Evolutionary conservation across 1,284 basidiomycete species (phyloP).

Genomic region (Mycosarcoma mackinlayi): DNA sequence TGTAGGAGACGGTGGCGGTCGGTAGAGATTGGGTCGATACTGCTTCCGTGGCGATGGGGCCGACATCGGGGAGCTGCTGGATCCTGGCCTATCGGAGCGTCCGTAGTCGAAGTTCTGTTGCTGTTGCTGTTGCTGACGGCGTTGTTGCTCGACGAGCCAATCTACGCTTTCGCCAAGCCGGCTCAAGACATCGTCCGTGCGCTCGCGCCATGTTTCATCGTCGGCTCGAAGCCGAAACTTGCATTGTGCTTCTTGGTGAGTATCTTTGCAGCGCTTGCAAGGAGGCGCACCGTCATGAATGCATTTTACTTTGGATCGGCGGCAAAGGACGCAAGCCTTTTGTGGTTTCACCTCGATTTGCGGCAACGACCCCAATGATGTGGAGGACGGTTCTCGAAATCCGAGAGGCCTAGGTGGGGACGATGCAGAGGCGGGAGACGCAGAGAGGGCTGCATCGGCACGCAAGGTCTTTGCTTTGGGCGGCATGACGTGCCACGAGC

Average conservation of each 20-base stretch:
- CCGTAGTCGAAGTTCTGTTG: constrained; percentile 7
- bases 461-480: constrained; percentile 22
- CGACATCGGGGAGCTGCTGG: constrained; percentile 25
- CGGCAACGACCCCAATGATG: constrained; percentile 25
- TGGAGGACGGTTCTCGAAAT: constrained; percentile 13
- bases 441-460: constrained; percentile 15
- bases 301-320: constrained; percentile 59
- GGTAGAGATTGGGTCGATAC: constrained; percentile 11
- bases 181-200: constrained; percentile 55
- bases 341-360: constrained; percentile 55
- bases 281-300: constrained; percentile 59
- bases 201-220: constrained; percentile 58
- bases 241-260: constrained; percentile 54
- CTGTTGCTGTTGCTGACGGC: constrained; percentile 14
- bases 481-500: constrained; percentile 23
- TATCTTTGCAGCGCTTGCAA: constrained; percentile 55
- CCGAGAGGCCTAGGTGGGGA: constrained; percentile 19
- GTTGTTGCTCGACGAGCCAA: constrained; percentile 43
- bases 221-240: constrained; percentile 60
- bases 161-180: constrained; percentile 51
- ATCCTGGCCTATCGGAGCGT: constrained; percentile 16
- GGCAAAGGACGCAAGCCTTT: constrained; percentile 57
- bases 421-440: constrained; percentile 26
- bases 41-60: constrained; percentile 28
- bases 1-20: constrained; percentile 9